Base-by-base conservation (phyloP, 495 filamentous ascomycete genomes). In the Aspergillus coremiiformis region DNA sequence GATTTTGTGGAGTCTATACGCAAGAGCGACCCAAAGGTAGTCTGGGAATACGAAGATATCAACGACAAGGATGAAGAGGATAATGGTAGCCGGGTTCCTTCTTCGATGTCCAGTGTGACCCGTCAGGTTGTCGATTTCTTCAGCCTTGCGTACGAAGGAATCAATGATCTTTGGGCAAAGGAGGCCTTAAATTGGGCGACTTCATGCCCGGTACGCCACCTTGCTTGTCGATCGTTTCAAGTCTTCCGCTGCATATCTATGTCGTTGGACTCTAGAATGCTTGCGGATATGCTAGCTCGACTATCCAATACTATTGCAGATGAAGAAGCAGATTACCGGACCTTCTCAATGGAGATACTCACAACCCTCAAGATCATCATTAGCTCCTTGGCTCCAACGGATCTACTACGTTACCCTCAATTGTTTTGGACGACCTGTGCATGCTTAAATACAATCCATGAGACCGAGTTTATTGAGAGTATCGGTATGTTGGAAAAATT, bases 391-490 rank as follows among this genome's bases (percentile, higher is more conserved):
- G 82, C 88, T n/a, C 77, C 84, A 3, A 73, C 82, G 19, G 86
- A 93, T 66, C 76, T 99, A 12, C 56, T 95, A 37, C 82, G 85
- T 30, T 96, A 92, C 55, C 91, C 93, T 6, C 90, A 96, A 59
- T 71, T 97, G 1, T 99, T 97, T 70, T 99, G 93, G 93, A 92
- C 92, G 1, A 94, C 88, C 2, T 95, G 90, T 61, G 92, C 93
- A 23, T 97, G 93, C 62, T 72, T 97, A 33, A 89, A 96, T 62
- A 96, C 93, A 1, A 90, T 96, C 54, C 90, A 96, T 53, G 93
- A 97, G 66, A 82, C 83, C 11, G 93, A 99, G 64, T 99, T 95
- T 59, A 78, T 92, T 49, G 91, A 96, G 60, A 90, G 86, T 39
- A 72, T 95, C 15, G 83, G 85, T 30, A 96, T 97, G 85, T 76